Percentiles rank a stretch among this genome's conserved stretches.
Evolutionary conservation across 1,284 basidiomycete genomes (phyloP).

Genomic region (Pholiota adiposa): DNA sequence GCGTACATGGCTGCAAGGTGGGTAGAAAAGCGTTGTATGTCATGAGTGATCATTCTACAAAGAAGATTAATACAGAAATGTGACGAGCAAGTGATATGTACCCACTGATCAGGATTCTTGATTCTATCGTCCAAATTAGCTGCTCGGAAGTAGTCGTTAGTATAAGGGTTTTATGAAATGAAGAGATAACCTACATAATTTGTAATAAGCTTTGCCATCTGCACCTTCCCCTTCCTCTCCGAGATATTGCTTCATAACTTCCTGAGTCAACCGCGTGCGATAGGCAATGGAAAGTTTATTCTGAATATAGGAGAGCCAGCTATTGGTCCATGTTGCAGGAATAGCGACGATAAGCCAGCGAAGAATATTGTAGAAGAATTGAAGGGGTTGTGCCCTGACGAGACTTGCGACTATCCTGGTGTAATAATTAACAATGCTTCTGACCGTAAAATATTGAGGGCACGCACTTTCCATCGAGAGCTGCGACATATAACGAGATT

Average conservation of each 20-base stretch:
- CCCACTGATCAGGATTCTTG: constrained; percentile 93
- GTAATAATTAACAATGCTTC: constrained; percentile 7
- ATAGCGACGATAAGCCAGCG: constrained; percentile 95
- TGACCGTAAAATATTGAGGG: not conserved
- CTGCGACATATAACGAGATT: constrained; percentile 94
- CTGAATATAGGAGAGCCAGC: constrained; percentile 94
- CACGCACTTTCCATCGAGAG: constrained; percentile 88
- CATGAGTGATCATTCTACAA: constrained; percentile 88
- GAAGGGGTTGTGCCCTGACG: constrained; percentile 83
- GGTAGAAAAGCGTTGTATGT: constrained; percentile 92
- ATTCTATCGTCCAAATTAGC: constrained; percentile 94
- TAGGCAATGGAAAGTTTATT: constrained; percentile 94
- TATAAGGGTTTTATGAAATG: not conserved
- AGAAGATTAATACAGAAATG: constrained; percentile 8
- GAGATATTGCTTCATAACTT: constrained; percentile 86
- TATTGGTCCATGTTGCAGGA: constrained; percentile 96
- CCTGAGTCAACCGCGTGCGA: constrained; percentile 84
- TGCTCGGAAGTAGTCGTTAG: constrained; percentile 30
- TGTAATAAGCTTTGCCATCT: constrained; percentile 87
- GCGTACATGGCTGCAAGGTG: constrained; percentile 95
- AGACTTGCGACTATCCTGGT: constrained; percentile 91
- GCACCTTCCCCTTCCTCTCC: constrained; percentile 68
- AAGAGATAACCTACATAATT: constrained; percentile 47
- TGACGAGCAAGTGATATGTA: not conserved
- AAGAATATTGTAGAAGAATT: constrained; percentile 86